Evolutionary conservation across 116 monocot genomes (phyloP).

Genomic region (Dioscorea cayenensis): DNA sequence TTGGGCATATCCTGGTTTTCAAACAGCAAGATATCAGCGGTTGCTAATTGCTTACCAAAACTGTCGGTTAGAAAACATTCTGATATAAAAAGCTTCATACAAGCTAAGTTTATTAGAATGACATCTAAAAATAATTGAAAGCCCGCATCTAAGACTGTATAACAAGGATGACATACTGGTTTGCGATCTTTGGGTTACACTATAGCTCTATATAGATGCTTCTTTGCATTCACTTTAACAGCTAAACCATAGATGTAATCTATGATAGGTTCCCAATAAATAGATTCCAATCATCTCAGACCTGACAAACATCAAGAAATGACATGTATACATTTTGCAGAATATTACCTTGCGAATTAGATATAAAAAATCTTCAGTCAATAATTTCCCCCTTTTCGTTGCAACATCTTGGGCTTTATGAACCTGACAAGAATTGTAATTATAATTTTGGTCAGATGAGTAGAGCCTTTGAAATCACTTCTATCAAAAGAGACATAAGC

Average conservation of each 20-base stretch:
- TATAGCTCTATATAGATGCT: too few relatives aligned
- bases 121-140: too few relatives aligned
- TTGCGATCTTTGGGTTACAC: too few relatives aligned
- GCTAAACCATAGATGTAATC: too few relatives aligned
- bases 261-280: not conserved
- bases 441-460: not conserved
- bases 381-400: conserved; percentile 80
- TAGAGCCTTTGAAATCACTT: not conserved
- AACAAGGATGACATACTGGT: too few relatives aligned
- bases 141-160: too few relatives aligned
- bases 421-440: conserved; percentile 31
- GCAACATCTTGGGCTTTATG: conserved; percentile 88
- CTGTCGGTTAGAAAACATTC: too few relatives aligned
- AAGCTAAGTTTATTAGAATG: too few relatives aligned
- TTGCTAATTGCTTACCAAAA: too few relatives aligned
- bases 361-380: conserved; percentile 93
- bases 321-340: not conserved
- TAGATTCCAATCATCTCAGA: not conserved
- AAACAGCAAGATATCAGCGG: not conserved
- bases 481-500: too few relatives aligned
- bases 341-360: conserved; percentile 77
- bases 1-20: conserved; percentile 65
- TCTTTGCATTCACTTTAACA: too few relatives aligned
- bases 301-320: not conserved
- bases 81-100: too few relatives aligned